phyloP scores from a whole-genome alignment of 805 yeast genomes.

The Saccharomyces cerevisiae region DNA sequence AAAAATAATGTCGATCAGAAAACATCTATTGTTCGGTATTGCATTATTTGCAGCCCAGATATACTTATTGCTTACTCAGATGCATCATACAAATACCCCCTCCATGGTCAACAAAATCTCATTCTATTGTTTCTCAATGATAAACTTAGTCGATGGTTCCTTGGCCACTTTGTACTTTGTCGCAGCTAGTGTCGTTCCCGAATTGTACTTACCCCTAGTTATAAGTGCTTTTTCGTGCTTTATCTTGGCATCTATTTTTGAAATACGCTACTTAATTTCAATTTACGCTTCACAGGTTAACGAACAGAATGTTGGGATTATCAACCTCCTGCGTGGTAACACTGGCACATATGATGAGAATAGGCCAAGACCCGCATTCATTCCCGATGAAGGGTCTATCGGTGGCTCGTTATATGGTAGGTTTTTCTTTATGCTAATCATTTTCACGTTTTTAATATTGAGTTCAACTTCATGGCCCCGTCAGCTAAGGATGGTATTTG shows the following conservation, averaged over 20 bases:
- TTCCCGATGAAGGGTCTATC: conserved; percentile 46
- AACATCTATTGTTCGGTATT: conserved; percentile 37
- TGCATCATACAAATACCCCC: conserved; percentile 67
- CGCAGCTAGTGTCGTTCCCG: conserved; percentile 45
- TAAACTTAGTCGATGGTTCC: conserved; percentile 62
- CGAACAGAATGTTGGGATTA: conserved; percentile 57
- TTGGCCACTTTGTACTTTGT: conserved; percentile 55
- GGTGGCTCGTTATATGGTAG: conserved; percentile 52
- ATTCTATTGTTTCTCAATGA: conserved; percentile 55
- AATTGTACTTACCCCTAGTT: conserved; percentile 57
- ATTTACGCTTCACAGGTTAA: conserved; percentile 65
- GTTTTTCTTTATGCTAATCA: conserved; percentile 45
- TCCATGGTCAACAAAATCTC: conserved; percentile 70
- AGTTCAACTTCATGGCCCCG: conserved; percentile 60
- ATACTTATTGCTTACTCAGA: conserved; percentile 54
- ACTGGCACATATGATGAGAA: conserved; percentile 15
- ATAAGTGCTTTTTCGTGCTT: conserved; percentile 64
- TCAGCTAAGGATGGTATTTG: conserved; percentile 45
- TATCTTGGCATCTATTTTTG: conserved; percentile 64
- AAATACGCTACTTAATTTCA: conserved; percentile 60
- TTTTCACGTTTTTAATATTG: conserved; percentile 47
- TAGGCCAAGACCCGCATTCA: conserved; percentile 18
- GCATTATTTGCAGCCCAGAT: conserved; percentile 45
- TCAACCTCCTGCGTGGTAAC: conserved; percentile 56
- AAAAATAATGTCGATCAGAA: conserved; percentile 33